Conservation (phyloP, 2,329 filamentous ascomycete genomes). For the Colletotrichum cordylinicola region DNA sequence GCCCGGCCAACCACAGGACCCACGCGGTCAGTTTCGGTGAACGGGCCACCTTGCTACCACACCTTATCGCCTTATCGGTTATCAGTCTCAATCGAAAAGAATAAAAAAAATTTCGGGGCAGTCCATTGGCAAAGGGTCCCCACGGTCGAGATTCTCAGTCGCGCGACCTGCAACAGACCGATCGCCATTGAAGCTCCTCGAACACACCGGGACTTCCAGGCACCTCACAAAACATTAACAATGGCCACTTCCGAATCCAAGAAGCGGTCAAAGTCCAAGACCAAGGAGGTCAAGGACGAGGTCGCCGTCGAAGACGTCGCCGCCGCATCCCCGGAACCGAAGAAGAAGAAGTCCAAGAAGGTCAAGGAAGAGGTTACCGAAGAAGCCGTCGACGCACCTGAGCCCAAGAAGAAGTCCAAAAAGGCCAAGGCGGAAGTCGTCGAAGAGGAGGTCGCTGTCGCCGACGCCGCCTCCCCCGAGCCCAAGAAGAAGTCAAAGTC, state of each 20-base stretch:
- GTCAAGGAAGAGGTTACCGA: not conserved
- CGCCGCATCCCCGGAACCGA: not conserved
- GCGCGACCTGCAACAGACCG: not conserved
- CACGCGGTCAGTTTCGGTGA: not conserved
- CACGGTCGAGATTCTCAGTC: not conserved
- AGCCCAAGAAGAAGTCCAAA: conserved; percentile 42
- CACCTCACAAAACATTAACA: not conserved
- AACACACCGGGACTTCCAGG: not conserved
- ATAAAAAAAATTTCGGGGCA: conserved; percentile 5
- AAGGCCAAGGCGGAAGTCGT: conserved; percentile 74
- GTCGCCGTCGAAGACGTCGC: not conserved
- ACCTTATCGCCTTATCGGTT: conserved; percentile 18
- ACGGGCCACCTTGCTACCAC: not conserved
- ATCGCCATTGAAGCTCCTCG: not conserved
- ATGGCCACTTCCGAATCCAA: conserved; percentile 8
- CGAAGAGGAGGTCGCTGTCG: conserved; percentile 74
- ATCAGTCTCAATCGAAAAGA: not conserved
- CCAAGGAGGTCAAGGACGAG: not conserved
- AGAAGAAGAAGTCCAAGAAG: not conserved
- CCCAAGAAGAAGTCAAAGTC: not conserved
- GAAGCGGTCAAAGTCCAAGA: not conserved
- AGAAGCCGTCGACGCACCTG: not conserved
- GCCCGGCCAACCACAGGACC: not conserved
- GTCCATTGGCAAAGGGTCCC: not conserved
- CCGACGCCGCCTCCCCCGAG: conserved; percentile 61